Conservation (phyloP, 768 basidiomycete species). For the Thelephora ganbajun region DNA sequence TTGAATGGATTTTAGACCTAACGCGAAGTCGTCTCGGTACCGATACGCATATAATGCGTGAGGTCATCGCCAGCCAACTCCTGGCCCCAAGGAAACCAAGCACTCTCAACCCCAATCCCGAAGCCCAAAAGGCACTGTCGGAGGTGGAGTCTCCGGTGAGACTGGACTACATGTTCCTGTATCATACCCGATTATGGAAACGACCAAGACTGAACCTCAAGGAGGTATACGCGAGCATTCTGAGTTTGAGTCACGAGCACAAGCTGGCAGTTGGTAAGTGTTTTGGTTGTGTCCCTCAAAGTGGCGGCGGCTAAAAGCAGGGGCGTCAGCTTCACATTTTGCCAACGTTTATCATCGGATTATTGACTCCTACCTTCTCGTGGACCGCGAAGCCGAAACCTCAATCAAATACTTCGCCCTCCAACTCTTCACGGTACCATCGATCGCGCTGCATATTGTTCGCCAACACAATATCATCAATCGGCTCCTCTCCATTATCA, state of each 20-base stretch:
- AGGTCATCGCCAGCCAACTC: constrained; percentile 59
- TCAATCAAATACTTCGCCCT: constrained; percentile 89
- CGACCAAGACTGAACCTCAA: constrained; percentile 66
- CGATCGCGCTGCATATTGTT: constrained; percentile 69
- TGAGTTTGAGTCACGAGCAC: constrained; percentile 58
- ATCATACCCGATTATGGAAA: constrained; percentile 81
- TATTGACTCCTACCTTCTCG: constrained; percentile 82
- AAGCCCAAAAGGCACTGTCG: constrained; percentile 18
- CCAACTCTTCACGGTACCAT: constrained; percentile 87
- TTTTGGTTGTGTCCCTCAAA: too few species aligned
- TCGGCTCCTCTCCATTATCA: constrained; percentile 70
- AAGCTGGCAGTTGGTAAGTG: constrained; percentile 67
- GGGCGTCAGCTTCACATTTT: constrained; percentile 57
- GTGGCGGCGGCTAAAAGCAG: too few species aligned
- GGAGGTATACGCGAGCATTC: constrained; percentile 66
- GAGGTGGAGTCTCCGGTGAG: constrained; percentile 38
- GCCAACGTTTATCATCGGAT: constrained; percentile 75
- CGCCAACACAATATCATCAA: constrained; percentile 58
- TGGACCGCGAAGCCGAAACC: constrained; percentile 89
- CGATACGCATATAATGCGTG: constrained; percentile 54
- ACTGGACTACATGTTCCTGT: constrained; percentile 64
- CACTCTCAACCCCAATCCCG: constrained; percentile 25
- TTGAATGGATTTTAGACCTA: constrained; percentile 77
- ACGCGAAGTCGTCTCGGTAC: constrained; percentile 56
- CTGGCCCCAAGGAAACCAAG: constrained; percentile 46